Conservation (phyloP, 192 early-diverging fungal genomes). For the Radiomyces spectabilis region DNA sequence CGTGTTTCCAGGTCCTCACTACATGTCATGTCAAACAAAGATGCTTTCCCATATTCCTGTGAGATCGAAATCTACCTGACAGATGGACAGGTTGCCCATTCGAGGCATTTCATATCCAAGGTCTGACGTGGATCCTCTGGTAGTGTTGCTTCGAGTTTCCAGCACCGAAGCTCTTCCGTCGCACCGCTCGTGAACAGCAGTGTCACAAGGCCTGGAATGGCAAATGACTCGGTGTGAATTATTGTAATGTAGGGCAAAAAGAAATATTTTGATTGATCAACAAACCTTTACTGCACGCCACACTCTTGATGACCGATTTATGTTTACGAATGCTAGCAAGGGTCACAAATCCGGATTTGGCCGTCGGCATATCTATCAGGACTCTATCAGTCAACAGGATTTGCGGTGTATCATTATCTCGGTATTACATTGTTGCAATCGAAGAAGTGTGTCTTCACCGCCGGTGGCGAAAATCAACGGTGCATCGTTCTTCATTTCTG, state of each 20-base stretch:
- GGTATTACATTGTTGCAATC: conserved; percentile 44
- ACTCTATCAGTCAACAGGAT: neutral
- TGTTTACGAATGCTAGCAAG: conserved; percentile 37
- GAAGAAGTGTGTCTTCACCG: conserved; percentile 46
- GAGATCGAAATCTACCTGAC: conserved; percentile 19
- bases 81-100: conserved; percentile 34
- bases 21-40: neutral
- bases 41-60: neutral
- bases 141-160: conserved; percentile 35
- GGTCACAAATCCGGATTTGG: conserved; percentile 3
- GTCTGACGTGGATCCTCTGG: conserved; percentile 11
- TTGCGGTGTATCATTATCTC: neutral
- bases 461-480: conserved; percentile 48
- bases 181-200: conserved; percentile 59
- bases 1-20: conserved; percentile 55
- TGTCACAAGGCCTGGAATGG: conserved; percentile 11
- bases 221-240: too few relatives aligned
- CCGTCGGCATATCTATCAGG: conserved; percentile 27
- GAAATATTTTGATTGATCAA: too few relatives aligned
- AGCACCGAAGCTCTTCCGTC: conserved; percentile 56
- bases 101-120: conserved; percentile 34
- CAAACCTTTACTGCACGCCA: conserved; percentile 29
- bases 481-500: neutral
- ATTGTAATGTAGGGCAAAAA: too few relatives aligned
- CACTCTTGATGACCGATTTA: conserved; percentile 42